A percentile compares a stretch with the other conserved stretches of the same genome.
These are phyloP conservation scores for Lactarius tabidus DNA, from an alignment of 768 basidiomycete genomes.

Conservation along the genomic window DNA sequence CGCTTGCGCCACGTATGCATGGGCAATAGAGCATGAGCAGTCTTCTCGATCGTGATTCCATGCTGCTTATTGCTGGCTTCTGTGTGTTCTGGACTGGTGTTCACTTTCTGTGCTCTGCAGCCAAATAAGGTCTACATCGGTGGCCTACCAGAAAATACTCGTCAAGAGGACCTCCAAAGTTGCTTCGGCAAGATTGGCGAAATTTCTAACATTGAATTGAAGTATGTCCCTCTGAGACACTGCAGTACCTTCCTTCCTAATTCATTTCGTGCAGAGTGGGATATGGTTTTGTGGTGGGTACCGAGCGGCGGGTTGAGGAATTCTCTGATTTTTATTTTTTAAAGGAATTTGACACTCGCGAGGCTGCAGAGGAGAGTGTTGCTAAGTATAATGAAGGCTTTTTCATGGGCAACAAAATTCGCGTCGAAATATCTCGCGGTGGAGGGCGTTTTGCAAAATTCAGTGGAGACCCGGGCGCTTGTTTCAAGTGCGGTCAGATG, in stretches of 20 bases:
- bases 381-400: conserved; percentile 84
- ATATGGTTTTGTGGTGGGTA: conserved; percentile 87
- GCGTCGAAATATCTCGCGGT: conserved; percentile 81
- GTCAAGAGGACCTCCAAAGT: conserved; percentile 76
- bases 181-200: conserved; percentile 84
- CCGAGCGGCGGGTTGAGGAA: neutral
- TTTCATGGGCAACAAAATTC: conserved; percentile 92
- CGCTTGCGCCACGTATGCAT: conserved; percentile 28
- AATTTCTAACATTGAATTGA: conserved; percentile 74
- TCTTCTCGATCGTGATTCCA: conserved; percentile 28
- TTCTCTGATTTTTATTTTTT: neutral
- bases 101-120: conserved; percentile 67
- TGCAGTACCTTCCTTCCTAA: conserved; percentile 16
- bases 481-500: conserved; percentile 80
- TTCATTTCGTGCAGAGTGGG: conserved; percentile 53
- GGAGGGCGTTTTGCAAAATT: conserved; percentile 79
- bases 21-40: conserved; percentile 21
- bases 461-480: conserved; percentile 81
- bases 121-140: conserved; percentile 93
- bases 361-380: conserved; percentile 83
- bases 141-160: conserved; percentile 82
- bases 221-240: conserved; percentile 46
- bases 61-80: conserved; percentile 25
- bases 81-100: conserved; percentile 51
- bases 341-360: conserved; percentile 78